Evolutionary conservation across 2,329 filamentous ascomycete genomes (phyloP).

Genomic region (Fusarium protoensiforme): DNA sequence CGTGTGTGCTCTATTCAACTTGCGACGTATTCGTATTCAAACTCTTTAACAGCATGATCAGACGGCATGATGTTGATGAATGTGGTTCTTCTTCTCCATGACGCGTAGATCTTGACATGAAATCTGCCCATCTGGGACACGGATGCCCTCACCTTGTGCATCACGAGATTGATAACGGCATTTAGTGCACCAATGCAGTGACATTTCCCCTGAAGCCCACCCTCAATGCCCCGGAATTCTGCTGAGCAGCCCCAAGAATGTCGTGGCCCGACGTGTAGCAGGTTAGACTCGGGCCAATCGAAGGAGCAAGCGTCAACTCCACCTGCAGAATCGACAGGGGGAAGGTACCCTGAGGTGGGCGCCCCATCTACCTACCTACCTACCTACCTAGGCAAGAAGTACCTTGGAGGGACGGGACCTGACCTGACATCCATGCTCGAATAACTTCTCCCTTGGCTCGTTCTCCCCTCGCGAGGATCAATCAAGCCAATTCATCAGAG

Average conservation of each 20-base stretch:
- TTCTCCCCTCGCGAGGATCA: not conserved
- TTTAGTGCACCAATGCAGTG: constrained; percentile 1
- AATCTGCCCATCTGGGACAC: not conserved
- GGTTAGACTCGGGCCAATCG: constrained; percentile 16
- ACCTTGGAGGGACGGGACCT: not conserved
- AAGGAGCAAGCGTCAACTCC: not conserved
- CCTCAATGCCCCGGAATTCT: constrained; percentile 14
- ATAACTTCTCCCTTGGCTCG: not conserved
- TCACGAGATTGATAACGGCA: constrained; percentile 23
- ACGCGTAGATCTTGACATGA: not conserved
- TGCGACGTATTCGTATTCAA: not conserved
- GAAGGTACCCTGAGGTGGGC: not conserved
- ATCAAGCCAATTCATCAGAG: constrained; percentile 3
- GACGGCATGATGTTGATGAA: not conserved
- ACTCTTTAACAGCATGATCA: not conserved
- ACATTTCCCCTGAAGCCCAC: constrained; percentile 1
- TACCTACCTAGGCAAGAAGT: not conserved
- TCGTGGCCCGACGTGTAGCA: not conserved
- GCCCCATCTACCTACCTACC: not conserved
- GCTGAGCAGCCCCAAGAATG: constrained; percentile 17
- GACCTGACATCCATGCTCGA: not conserved
- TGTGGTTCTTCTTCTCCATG: not conserved
- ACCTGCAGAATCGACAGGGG: constrained; percentile 25
- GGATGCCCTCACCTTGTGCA: not conserved
- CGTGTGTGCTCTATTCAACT: not conserved